A percentile compares a stretch with the other conserved stretches of the same genome.
Evolutionary conservation across 495 filamentous ascomycete species (phyloP).

Genomic region (Annulohypoxylon maeteangense): DNA sequence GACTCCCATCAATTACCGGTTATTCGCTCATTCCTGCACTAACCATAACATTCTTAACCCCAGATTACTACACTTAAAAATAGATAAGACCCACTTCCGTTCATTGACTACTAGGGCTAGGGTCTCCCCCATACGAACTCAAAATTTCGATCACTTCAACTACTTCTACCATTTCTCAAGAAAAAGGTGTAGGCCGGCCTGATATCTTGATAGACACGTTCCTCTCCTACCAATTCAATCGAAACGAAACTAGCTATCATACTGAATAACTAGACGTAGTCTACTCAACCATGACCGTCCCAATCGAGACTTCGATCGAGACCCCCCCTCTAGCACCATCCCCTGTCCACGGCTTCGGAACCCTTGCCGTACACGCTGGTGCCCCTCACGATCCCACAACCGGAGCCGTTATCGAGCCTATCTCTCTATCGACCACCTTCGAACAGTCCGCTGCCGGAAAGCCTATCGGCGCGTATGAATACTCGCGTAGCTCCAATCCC

Average conservation of each 20-base stretch:
- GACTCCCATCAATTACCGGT: neutral
- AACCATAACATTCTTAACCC: neutral
- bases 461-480: slow-evolving; percentile 89
- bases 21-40: slow-evolving; percentile 9
- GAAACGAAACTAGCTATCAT: neutral
- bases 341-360: slow-evolving; percentile 76
- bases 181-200: slow-evolving; percentile 9
- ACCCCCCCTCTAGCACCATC: slow-evolving; percentile 57
- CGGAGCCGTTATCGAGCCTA: slow-evolving; percentile 94
- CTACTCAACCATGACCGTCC: slow-evolving; percentile 51
- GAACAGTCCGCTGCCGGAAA: slow-evolving; percentile 85
- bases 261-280: neutral
- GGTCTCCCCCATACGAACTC: neutral
- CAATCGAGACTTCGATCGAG: slow-evolving; percentile 53
- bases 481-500: slow-evolving; percentile 90
- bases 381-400: slow-evolving; percentile 88
- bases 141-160: neutral
- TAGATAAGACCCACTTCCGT: slow-evolving; percentile 2
- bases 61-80: neutral
- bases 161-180: neutral
- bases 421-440: slow-evolving; percentile 95
- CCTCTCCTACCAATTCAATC: neutral
- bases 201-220: neutral
- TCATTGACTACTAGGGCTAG: slow-evolving; percentile 10
- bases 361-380: slow-evolving; percentile 93